Evolutionary conservation across 2,329 filamentous ascomycete genomes (phyloP), one percentile per base, ranked within the genome.

Genomic region (Talaromyces sp.): DNA sequence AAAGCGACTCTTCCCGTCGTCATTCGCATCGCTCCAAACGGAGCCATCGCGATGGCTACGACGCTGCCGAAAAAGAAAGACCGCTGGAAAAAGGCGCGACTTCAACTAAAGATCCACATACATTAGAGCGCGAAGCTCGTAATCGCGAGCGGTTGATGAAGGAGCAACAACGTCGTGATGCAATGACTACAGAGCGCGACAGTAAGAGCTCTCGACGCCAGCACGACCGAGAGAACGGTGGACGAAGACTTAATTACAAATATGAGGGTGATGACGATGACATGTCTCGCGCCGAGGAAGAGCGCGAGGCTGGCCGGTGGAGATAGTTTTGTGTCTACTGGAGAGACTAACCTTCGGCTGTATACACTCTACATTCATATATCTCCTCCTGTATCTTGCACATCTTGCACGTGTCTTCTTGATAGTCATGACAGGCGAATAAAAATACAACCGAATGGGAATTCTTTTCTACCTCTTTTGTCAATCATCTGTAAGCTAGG

Each of bases 111-210:
- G 86, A 93, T 83, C 69, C 86, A 80, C 71, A 91, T 71, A 91
- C 89, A 44, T 83, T 89, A 59, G 90, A 93, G 73, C 92, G 91
- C 68, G 88, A 88, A 64, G 81, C 84, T 60, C 80, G 92, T 67
- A 79, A 81, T 52, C 74, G 77, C 14, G 90, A 93, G 74, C 80
- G 84, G 7, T 77, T 85, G 61, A 72, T 91, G 46, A 86, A 85
- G 66, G 88, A 90, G 70, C 81, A 83, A 67, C 91, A 95, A 61
- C 83, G 81, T 11, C 80, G 79, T 4, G 89, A 92, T 5, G 80
- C 80, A 7, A 58, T 75, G 66, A 70, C 72, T 57, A 68, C 69
- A 18, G 71, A 75, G 39, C 69, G 67, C 16, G 69, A 68, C 23
- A 62, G 71, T 52, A 75, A 72, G 58, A 67, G 70, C 52, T 68